These are phyloP conservation scores for Phalaenopsis aphrodite DNA, from an alignment of 106 monocot genomes.

Conservation along the genomic window DNA sequence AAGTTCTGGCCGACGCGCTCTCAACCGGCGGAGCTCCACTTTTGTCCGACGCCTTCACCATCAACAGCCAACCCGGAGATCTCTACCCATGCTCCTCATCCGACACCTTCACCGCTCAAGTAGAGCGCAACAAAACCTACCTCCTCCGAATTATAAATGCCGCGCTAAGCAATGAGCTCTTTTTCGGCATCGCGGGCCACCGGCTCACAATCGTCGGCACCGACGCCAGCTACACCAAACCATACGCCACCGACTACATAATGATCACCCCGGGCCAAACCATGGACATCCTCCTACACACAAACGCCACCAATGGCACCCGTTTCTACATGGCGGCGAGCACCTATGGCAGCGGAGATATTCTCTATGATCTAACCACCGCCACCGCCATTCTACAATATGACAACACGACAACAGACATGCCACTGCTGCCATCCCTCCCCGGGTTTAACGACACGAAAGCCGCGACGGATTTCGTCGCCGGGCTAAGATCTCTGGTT, in stretches of 20 bases:
- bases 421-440: slow-evolving; percentile 17
- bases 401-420: not conserved
- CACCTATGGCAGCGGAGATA: not conserved
- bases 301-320: slow-evolving; percentile 6
- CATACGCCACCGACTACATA: slow-evolving; percentile 15
- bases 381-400: slow-evolving; percentile 21
- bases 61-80: slow-evolving; percentile 44
- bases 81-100: slow-evolving; percentile 28
- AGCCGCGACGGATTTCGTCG: slow-evolving; percentile 51
- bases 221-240: slow-evolving; percentile 22
- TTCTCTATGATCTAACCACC: slow-evolving; percentile 15
- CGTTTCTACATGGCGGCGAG: slow-evolving; percentile 16
- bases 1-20: too few relatives aligned
- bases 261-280: slow-evolving; percentile 25
- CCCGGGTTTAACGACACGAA: slow-evolving; percentile 47
- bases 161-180: slow-evolving; percentile 23
- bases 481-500: slow-evolving; percentile 20
- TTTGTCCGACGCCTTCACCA: slow-evolving; percentile 35
- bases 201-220: slow-evolving; percentile 22
- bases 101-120: not conserved
- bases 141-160: slow-evolving; percentile 28
- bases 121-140: slow-evolving; percentile 9
- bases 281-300: slow-evolving; percentile 13
- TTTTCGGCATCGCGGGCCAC: slow-evolving; percentile 27
- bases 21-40: too few relatives aligned